Evolutionary conservation across 2,329 filamentous ascomycete genomes (phyloP), one percentile per base, ranked within the genome.

Genomic region (Penicillium crustosum): DNA sequence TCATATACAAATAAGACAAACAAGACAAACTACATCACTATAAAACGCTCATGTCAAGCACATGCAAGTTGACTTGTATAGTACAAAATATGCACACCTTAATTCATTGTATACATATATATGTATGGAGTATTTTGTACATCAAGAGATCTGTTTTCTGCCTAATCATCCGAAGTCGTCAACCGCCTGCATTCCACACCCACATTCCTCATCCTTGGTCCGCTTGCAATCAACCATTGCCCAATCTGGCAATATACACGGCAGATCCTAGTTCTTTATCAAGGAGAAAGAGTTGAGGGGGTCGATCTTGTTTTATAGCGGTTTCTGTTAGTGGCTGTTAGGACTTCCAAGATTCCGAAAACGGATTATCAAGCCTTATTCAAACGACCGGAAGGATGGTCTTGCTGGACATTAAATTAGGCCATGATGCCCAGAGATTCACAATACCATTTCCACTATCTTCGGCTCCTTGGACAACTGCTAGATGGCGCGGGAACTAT

Each of bases 131-230:
- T 13, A 29, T 2, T 12, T 19, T 19, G 23, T n/a, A n/a, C 7
- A 35, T 25, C 23, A 31, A 31, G 31, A 3, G 12, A 8, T 41
- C 31, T 21, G 13, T 19, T 42, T 19, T 33, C 29, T 25, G 2
- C 6, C 15, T 35, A 19, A 21, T 15, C 27, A 39, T 47, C 42
- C 21, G 36, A 53, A 48, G 19, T 36, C 36, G 29, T 53, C 38
- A n/a, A 19, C 13, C 13, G 13, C 21, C 17, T 29, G 13, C 55
- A 57, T 57, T 57, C 55, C 43, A 53, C 29, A 27, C n/a, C 50
- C 35, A 53, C 55, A 57, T 57, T 57, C 55, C 29, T 53, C 33
- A 13, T 39, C 45, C 38, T 53, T 41, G 19, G 19, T 54, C 44
- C 56, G 38, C 51, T 50, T 58, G 44, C 52, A 33, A 13, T 27